Evolutionary conservation across 73 alveolate species (phyloP).

Genomic region (Paramecium octaurelia): DNA sequence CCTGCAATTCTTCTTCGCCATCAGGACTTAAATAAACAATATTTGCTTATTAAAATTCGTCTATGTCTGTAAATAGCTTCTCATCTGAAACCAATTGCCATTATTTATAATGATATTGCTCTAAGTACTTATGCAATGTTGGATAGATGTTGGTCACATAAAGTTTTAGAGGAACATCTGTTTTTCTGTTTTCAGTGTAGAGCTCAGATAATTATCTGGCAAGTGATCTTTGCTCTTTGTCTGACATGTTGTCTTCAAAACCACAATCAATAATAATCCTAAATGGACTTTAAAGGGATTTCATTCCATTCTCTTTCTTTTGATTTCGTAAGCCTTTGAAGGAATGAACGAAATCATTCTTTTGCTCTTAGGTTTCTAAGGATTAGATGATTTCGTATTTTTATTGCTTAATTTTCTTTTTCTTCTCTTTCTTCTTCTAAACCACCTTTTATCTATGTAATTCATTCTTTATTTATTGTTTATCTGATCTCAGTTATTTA

Average conservation of each 20-base stretch:
- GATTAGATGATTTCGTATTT: not conserved
- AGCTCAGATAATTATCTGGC: not conserved
- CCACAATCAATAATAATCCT: conserved; percentile 18
- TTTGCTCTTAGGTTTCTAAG: not conserved
- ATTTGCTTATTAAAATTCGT: not conserved
- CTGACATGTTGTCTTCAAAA: not conserved
- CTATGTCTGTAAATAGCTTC: not conserved
- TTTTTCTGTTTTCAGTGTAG: conserved; percentile 1
- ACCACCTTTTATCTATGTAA: not conserved
- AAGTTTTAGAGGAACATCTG: not conserved
- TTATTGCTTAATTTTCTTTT: not conserved
- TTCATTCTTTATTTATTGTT: not conserved
- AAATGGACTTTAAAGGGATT: not conserved
- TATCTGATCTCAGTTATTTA: not conserved
- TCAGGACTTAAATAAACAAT: conserved; percentile 30
- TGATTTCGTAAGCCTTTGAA: not conserved
- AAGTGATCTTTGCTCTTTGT: not conserved
- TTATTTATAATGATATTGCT: not conserved
- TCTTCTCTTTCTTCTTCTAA: not conserved
- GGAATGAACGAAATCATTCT: not conserved
- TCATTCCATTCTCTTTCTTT: not conserved
- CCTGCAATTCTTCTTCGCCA: conserved; percentile 28
- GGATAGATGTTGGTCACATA: conserved; percentile 12
- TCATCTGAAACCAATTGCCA: not conserved
- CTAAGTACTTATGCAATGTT: not conserved